Conservation (phyloP, 805 yeast species). For the Cyberlindnera veronae region DNA sequence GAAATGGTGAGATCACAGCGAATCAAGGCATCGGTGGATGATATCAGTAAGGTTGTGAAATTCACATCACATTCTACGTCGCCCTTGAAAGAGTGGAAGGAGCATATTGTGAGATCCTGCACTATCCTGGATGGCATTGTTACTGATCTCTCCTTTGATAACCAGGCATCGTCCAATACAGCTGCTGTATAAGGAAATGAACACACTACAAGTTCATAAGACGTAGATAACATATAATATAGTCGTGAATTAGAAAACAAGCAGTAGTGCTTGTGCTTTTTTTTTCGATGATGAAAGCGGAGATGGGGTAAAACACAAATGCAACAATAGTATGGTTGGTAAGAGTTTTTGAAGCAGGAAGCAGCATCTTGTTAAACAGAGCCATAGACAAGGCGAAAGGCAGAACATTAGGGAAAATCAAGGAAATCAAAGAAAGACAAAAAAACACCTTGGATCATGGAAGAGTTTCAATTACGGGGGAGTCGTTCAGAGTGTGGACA, state of each 20-base stretch:
- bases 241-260: background rate
- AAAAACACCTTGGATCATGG: too few species aligned
- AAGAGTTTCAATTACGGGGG: too few species aligned
- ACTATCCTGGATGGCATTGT: slow-evolving; percentile 22
- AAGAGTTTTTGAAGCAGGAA: background rate
- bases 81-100: slow-evolving; percentile 21
- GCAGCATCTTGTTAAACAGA: too few species aligned
- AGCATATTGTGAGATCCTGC: slow-evolving; percentile 23
- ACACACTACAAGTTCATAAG: background rate
- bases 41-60: slow-evolving; percentile 19
- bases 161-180: background rate
- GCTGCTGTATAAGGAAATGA: background rate
- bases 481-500: slow-evolving; percentile 37
- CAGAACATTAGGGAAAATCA: too few species aligned
- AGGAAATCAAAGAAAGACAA: background rate
- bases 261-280: too few species aligned
- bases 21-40: slow-evolving; percentile 24
- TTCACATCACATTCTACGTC: slow-evolving; percentile 5
- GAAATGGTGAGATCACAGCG: slow-evolving; percentile 20
- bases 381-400: background rate
- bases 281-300: too few species aligned
- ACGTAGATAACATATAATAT: background rate
- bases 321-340: background rate
- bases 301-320: slow-evolving; percentile 2
- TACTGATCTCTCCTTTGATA: slow-evolving; percentile 10